A percentile compares a stretch with the other conserved stretches of the same genome.
phyloP scores from a whole-genome alignment of 2,329 filamentous ascomycete species.

The Cyanodermella asteris region DNA sequence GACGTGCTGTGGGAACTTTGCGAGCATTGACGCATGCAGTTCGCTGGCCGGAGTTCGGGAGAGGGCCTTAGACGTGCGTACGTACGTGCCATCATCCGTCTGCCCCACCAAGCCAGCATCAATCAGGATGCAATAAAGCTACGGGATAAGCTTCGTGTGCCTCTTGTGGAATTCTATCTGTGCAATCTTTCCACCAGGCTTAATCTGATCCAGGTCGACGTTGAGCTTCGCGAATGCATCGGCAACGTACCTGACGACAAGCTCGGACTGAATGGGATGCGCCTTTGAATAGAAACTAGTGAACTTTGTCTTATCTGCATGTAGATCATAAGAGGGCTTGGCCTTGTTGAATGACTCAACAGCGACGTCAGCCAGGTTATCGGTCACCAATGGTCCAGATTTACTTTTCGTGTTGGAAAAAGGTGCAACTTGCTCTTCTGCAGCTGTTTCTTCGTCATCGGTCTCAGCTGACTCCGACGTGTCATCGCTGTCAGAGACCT shows the following conservation, averaged over 20 bases:
- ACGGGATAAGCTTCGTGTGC: slow-evolving; percentile 7
- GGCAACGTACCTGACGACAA: slow-evolving; percentile 10
- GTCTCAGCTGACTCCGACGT: background rate
- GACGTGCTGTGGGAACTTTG: slow-evolving; percentile 14
- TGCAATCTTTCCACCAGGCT: slow-evolving; percentile 6
- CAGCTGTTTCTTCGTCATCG: too few relatives aligned
- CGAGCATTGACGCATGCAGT: slow-evolving; percentile 12
- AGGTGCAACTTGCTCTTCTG: too few relatives aligned
- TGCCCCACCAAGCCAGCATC: slow-evolving; percentile 5
- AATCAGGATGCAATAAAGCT: slow-evolving; percentile 9
- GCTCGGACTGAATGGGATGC: slow-evolving; percentile 10
- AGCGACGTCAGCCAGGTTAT: background rate
- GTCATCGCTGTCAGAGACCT: background rate
- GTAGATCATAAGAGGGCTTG: slow-evolving; percentile 2
- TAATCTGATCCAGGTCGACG: slow-evolving; percentile 5
- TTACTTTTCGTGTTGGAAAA: too few relatives aligned
- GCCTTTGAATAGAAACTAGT: slow-evolving; percentile 6
- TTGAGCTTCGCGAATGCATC: slow-evolving; percentile 12
- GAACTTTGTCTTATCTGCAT: slow-evolving; percentile 4
- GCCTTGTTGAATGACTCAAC: slow-evolving; percentile 1
- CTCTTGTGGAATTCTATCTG: slow-evolving; percentile 4
- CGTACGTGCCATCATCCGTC: slow-evolving; percentile 1
- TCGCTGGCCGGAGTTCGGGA: slow-evolving; percentile 4
- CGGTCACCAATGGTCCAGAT: too few relatives aligned
- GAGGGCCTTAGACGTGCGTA: slow-evolving; percentile 6